Base-by-base conservation (phyloP, 352 stramenopile species). In the Phytophthora melonis region DNA sequence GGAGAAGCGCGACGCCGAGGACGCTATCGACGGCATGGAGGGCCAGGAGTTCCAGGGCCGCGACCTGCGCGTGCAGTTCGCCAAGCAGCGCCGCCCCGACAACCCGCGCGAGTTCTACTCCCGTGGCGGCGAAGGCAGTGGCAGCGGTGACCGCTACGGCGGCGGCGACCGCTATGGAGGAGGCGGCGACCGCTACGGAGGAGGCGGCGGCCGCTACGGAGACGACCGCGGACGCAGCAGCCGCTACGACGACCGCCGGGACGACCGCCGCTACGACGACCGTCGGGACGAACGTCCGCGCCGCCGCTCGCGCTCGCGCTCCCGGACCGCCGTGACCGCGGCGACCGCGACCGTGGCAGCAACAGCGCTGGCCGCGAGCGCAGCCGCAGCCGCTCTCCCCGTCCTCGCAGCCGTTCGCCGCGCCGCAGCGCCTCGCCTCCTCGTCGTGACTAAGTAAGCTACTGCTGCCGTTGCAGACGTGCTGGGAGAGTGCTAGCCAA, bases 1-100 rank as follows among this genome's bases (percentile, higher is more conserved):
- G 68, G 82, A 96, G 71, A 93, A 95, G 75, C 85, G 91, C 27
- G 92, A 97, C 58, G 92, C 92, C 6, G 92, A 97, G 49, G 90
- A 97, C 68, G 92, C 92, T 27, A 93, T 97, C 60, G 84, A 88
- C 18, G 87, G 62, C 59, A 89, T 92, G 80, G 83, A 95, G 58
- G 82, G 80, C 52, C 81, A 90, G 70, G 83, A 92, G 13, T 93
- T 91, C 74, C 85, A 93, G 64, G 87, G 84, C 61, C 83, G 86
- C 58, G 77, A 90, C 67, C 63, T 93, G 72, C 84, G 84, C 71
- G 88, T 93, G 74, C 84, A 93, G 73, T 92, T 91, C 68, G 87
- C 87, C 57, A 90, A 91, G 74, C 84, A 93, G 80, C 84, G 84
- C 66, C 86, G 86, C 21, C 86, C 86, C 9, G 86, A 93, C 67